Base-by-base conservation (phyloP, 495 filamentous ascomycete genomes). In the Astrothelium macrocarpum region DNA sequence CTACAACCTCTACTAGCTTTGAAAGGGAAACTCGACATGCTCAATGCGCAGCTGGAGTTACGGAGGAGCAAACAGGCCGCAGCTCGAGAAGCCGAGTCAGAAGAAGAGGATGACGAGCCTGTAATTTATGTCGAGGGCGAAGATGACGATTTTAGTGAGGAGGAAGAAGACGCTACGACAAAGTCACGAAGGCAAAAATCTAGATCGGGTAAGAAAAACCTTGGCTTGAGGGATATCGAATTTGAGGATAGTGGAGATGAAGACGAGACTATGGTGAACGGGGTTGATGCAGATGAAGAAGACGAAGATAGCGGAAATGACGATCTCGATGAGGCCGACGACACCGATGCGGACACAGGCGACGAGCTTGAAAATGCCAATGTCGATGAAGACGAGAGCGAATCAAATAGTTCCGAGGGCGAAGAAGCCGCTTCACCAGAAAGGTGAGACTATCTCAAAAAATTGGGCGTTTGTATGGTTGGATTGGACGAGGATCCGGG, bases 1-100 rank as follows among this genome's bases (percentile, higher is more conserved):
- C 79, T 97, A n/a, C 84, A 88, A 28, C 87, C 86, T 49, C 77
- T 98, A 36, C 79, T 97, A 26, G 79, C 89, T n/a, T 80, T 98
- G 29, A 95, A 96, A 77, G 92, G 92, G 16, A 92, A 94, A 71
- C 81, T 97, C 11, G 93, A 97, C 71, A 87, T 97, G 84, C 77
- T 96, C 53, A 84, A 90, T 62, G 86, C 90, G 12, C 94, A 98
- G 74, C 82, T 96, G 62, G 84, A 90, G 65, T 75, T 95, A 65
- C 80, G 94, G 32, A 84, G 85, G 63, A 80, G 78, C 20, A 80
- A 90, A 71, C 81, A 82, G 66, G 68, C 59, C 62, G 67, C 59
- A 58, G 67, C 69, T 32, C 71, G 71, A 20, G 74, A 73, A 11
- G 76, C 64, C 20, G 64, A 61, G 2, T 63, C 45, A 64, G 75